Evolutionary conservation across 176 grass and related monocot species (phyloP).

Genomic region (Juncus inflexus): DNA sequence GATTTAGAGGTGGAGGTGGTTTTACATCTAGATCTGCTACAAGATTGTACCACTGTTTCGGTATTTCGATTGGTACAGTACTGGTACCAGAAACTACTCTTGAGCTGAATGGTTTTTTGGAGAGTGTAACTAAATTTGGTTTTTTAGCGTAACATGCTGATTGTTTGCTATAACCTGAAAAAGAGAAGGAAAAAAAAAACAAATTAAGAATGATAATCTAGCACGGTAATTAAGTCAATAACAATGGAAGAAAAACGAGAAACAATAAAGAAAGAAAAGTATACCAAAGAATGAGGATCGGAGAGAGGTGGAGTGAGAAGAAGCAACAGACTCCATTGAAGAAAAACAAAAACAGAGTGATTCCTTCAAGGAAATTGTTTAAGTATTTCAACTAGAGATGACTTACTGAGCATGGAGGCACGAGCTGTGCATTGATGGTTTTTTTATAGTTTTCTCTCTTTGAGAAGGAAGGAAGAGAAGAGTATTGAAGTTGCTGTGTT

Average conservation of each 20-base stretch:
- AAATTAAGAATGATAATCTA: background rate
- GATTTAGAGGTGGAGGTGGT: slow-evolving; percentile 72
- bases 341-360: background rate
- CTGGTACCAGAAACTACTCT: slow-evolving; percentile 29
- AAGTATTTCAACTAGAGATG: too few species aligned
- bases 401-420: background rate
- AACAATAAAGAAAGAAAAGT: background rate
- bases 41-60: slow-evolving; percentile 94
- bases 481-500: background rate
- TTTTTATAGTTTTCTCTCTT: background rate
- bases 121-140: background rate
- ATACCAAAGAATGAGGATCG: slow-evolving; percentile 14
- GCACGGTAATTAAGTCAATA: background rate
- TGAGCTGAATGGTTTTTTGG: slow-evolving; percentile 8
- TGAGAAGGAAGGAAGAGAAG: background rate
- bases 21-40: slow-evolving; percentile 83
- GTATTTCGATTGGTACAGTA: slow-evolving; percentile 50
- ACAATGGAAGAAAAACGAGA: background rate
- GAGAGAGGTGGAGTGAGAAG: background rate
- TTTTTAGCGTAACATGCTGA: slow-evolving; percentile 22
- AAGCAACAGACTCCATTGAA: slow-evolving; percentile 12
- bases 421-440: background rate
- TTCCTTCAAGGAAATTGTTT: background rate
- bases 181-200: slow-evolving; percentile 4
- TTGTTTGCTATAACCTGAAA: slow-evolving; percentile 15